Percentiles rank a stretch among this genome's conserved stretches.
Evolutionary conservation across 352 stramenopile species (phyloP).

Genomic region (Phytophthora pinifolia): DNA sequence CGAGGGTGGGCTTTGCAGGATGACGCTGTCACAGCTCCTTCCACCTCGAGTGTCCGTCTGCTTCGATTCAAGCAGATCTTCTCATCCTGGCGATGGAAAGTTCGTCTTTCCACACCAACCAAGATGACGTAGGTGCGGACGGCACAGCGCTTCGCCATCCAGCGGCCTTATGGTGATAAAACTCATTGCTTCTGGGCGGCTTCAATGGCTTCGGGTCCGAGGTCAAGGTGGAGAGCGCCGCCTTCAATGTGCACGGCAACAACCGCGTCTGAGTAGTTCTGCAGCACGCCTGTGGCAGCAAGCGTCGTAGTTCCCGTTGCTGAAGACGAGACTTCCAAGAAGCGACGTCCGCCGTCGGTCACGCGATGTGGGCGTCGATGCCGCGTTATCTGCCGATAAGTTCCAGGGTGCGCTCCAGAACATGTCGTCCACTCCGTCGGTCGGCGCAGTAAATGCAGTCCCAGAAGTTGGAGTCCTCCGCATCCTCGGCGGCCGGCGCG

Average conservation of each 20-base stretch:
- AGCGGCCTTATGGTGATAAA: constrained; percentile 24
- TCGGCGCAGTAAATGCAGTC: constrained; percentile 46
- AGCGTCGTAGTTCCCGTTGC: constrained; percentile 89
- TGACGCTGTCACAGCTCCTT: too few relatives aligned
- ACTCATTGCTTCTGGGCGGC: constrained; percentile 51
- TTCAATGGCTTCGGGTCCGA: constrained; percentile 58
- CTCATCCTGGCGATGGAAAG: constrained; percentile 23
- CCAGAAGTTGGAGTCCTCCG: constrained; percentile 42
- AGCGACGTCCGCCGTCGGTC: constrained; percentile 40
- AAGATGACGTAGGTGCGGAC: not conserved
- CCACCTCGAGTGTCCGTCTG: too few relatives aligned
- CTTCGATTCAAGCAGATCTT: constrained; percentile 1
- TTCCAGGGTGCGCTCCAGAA: constrained; percentile 56
- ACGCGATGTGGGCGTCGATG: constrained; percentile 37
- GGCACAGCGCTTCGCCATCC: constrained; percentile 7
- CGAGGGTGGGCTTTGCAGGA: too few relatives aligned
- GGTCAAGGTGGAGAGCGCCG: constrained; percentile 74
- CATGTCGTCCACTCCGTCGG: constrained; percentile 63
- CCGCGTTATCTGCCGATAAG: constrained; percentile 31
- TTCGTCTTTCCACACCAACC: constrained; percentile 10
- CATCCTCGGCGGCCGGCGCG: constrained; percentile 21
- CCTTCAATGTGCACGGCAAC: constrained; percentile 51
- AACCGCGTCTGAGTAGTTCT: constrained; percentile 44
- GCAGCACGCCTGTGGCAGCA: constrained; percentile 68
- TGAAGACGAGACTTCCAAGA: constrained; percentile 65